phyloP scores from a whole-genome alignment of 345 rosid genomes.

The Populus simonii region DNA sequence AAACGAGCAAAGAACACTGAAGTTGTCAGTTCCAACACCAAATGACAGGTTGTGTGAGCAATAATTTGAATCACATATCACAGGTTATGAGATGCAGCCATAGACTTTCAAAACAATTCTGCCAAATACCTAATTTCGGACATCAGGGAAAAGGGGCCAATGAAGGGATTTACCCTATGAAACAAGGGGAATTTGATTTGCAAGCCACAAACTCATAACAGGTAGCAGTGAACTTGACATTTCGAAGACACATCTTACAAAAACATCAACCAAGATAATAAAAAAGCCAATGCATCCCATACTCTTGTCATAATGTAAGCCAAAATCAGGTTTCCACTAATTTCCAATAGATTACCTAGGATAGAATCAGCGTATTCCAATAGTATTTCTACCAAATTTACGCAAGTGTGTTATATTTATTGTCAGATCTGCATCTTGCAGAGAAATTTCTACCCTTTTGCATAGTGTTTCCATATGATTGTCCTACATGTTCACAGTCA shows the following conservation, averaged over 20 bases:
- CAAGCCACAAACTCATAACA: background rate
- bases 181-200: background rate
- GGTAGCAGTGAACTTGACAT: background rate
- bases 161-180: background rate
- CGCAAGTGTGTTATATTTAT: background rate
- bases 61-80: background rate
- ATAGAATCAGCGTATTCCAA: background rate
- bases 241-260: background rate
- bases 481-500: background rate
- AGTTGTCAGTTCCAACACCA: background rate
- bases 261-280: background rate
- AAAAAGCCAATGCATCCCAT: background rate
- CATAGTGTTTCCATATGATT: background rate
- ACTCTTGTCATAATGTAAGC: background rate
- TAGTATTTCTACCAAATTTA: background rate
- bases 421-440: background rate
- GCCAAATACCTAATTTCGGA: background rate
- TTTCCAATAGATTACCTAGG: background rate
- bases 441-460: background rate
- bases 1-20: background rate
- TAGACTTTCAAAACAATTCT: background rate
- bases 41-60: background rate
- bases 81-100: background rate
- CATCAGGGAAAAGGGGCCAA: background rate
- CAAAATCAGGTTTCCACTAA: conserved; percentile 1